Evolutionary conservation across 1,139 yeast species (phyloP), one percentile per base, ranked within the genome.

Genomic region (Candida labiduridarum): DNA sequence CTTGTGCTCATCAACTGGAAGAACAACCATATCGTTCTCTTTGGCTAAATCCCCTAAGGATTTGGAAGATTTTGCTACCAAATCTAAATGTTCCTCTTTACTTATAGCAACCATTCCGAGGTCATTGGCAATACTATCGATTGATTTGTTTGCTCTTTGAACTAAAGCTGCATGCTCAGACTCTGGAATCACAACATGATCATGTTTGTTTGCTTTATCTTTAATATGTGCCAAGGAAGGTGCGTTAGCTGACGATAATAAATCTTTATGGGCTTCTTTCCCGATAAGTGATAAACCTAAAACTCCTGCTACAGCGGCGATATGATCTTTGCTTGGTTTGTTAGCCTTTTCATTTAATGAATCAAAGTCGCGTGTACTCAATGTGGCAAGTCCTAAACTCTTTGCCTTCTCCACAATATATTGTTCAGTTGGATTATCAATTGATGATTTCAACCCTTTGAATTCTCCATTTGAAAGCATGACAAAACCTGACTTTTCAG

Each of bases 241-340:
- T 7, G 50, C 40, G 8, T 53, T 30, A 8, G 51, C 39, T 9
- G 48, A 46, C 2, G 39, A 39, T 63, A 43, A 33, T 51, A 67
- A 55, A 3, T 52, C 46, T 10, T 53, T 51, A 43, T 57, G 57
- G n/a, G 58, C 64, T 3, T 54, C 56, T 9, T 44, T 45, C 4
- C 64, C 55, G 42, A 75, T 57, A 1, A 76, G 67, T 3, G 71
- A 65, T 48, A 73, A 64, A 8, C 68, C 68, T 29, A 52, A 47
- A 14, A 29, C 35, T 6, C 50, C 47, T 7, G 56, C 55, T 22
- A 34, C 35, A 14, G 45, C 14, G 9, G 50, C 40, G 9, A 65
- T 41, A 41, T 61, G 58, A 11, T 52, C 58, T 9, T 51, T 38
- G 2, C 53, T 43, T 14, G 67, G 65, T 22, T 42, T 52, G 11